Conservation (phyloP, 495 filamentous ascomycete species). For the Penicillium chermesinum region DNA sequence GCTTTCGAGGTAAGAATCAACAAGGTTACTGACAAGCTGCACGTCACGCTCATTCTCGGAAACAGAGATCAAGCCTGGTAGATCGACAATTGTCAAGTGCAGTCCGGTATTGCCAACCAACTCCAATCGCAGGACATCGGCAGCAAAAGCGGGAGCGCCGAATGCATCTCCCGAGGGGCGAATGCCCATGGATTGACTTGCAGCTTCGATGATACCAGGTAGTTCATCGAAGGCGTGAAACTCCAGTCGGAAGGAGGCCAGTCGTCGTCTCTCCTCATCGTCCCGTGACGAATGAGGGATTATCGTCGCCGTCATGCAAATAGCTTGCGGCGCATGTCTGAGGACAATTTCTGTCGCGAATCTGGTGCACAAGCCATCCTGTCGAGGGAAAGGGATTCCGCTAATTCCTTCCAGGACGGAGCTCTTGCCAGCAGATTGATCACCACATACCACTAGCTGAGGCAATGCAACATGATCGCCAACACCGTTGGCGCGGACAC, state of each 20-base stretch:
- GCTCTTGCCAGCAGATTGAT: constrained; percentile 46
- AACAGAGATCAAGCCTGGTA: constrained; percentile 42
- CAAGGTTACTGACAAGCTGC: constrained; percentile 19
- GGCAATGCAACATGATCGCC: constrained; percentile 54
- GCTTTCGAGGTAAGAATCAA: constrained; percentile 28
- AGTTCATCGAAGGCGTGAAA: constrained; percentile 30
- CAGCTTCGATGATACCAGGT: constrained; percentile 41
- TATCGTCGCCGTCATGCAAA: constrained; percentile 11
- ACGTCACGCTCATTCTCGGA: constrained; percentile 29
- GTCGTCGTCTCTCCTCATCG: constrained; percentile 5
- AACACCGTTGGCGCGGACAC: constrained; percentile 48
- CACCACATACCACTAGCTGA: constrained; percentile 63
- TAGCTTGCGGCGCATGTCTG: constrained; percentile 9
- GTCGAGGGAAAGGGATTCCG: constrained; percentile 33
- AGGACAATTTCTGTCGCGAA: constrained; percentile 33
- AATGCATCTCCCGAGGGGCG: constrained; percentile 3
- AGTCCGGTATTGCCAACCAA: constrained; percentile 44
- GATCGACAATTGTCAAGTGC: constrained; percentile 52
- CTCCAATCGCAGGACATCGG: constrained; percentile 51
- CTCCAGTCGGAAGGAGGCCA: constrained; percentile 6
- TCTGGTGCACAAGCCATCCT: constrained; percentile 33
- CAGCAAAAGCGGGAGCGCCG: constrained; percentile 32
- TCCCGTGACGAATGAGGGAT: constrained; percentile 9
- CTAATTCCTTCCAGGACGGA: constrained; percentile 44
- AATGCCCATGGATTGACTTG: constrained; percentile 34